Conservation (phyloP, 371 early-diverging fungal genomes). For the Nematocida minor region DNA sequence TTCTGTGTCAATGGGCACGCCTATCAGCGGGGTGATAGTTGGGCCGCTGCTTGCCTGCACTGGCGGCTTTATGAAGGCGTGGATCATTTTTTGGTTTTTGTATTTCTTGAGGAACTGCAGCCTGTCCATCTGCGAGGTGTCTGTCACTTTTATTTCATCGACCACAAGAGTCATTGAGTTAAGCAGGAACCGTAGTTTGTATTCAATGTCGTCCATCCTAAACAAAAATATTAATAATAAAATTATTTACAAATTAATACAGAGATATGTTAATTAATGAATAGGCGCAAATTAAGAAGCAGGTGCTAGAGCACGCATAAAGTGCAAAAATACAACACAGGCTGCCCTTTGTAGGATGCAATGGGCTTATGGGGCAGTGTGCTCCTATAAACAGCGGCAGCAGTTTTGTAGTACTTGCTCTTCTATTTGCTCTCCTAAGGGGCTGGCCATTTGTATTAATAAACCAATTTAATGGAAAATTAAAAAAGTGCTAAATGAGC, state of each 20-base stretch:
- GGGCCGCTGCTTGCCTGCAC: background rate
- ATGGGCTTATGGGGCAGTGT: too few species aligned
- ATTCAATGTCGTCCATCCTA: constrained; percentile 62
- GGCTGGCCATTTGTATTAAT: too few species aligned
- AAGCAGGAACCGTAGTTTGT: constrained; percentile 58
- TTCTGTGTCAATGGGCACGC: constrained; percentile 52
- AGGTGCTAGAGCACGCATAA: too few species aligned
- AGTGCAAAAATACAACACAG: too few species aligned
- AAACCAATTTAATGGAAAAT: too few species aligned
- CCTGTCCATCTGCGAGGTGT: constrained; percentile 30
- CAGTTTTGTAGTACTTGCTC: too few species aligned
- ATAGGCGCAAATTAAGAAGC: too few species aligned
- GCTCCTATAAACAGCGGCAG: too few species aligned
- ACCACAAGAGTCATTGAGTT: constrained; percentile 55
- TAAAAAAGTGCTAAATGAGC: too few species aligned
- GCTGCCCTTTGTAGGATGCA: too few species aligned
- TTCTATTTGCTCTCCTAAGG: too few species aligned
- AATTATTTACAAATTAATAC: background rate
- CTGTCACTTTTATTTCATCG: constrained; percentile 23
- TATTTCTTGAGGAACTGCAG: constrained; percentile 57
- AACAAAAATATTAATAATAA: constrained; percentile 44
- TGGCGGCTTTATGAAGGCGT: constrained; percentile 34
- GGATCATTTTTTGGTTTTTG: constrained; percentile 52
- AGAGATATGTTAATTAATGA: too few species aligned
- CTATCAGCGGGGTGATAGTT: constrained; percentile 53